Base-by-base conservation (phyloP, 768 basidiomycete genomes). In the Hydnum rufescens region DNA sequence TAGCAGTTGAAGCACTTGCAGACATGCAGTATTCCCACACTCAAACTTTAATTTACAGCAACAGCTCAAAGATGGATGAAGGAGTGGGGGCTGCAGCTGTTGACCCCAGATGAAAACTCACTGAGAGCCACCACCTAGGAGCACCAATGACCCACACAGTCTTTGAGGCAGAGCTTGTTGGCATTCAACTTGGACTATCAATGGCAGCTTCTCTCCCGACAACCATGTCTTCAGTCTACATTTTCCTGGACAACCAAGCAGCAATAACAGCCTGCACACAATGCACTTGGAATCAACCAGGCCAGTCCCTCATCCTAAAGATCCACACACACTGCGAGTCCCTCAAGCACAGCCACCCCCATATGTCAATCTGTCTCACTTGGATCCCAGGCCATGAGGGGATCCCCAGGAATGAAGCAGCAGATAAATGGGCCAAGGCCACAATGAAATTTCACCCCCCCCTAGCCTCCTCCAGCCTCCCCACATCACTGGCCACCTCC, bases 211-310 rank as follows among this genome's bases (percentile, higher is more conserved):
- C 8, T 19, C 52, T 44, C 28, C 34, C 53, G 3, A 4, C 3
- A 3, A 3, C 4, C 1, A n/a, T 51, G 3, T 4, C 30, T 3
- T 4, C 8, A 3, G 53, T 31, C 53, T 6, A 22, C 0, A 49
- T 56, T 23, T 42, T 32, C 30, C 53, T 54, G 1, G 54, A 54
- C 47, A 56, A 49, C 53, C 53, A 56, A 32, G 39, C 53, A 3
- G 55, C 55, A 1, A 54, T 39, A 23, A 42, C n/a, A 2, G 52
- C 54, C n/a, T n/a, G n/a, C n/a, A n/a, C n/a, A n/a, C n/a, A n/a
- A n/a, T n/a, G n/a, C n/a, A n/a, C n/a, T n/a, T n/a, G n/a, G n/a
- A n/a, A n/a, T n/a, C n/a, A n/a, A n/a, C n/a, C n/a, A n/a, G n/a
- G n/a, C n/a, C n/a, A n/a, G n/a, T n/a, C n/a, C n/a, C n/a, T n/a